Evolutionary conservation across 2,329 filamentous ascomycete genomes (phyloP), one percentile per base, ranked within the genome.

Genomic region (Fusarium setosum): DNA sequence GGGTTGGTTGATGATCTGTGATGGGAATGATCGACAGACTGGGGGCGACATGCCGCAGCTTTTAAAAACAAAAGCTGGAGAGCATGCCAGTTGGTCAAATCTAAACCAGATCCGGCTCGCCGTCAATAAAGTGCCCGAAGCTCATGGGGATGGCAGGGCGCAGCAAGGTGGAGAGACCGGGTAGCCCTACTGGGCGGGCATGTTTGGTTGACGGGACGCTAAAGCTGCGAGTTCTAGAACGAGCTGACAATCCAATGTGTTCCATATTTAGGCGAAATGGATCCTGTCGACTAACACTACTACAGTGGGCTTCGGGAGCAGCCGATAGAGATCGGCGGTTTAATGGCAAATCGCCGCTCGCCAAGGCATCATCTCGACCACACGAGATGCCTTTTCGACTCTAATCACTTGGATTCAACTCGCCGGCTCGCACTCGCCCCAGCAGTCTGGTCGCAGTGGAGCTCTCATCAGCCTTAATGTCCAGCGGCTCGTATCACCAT

Each of bases 101-200:
- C 62, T 49, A 66, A 48, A 51, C 63, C 63, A 29, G 58, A 65
- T 65, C 52, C 63, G 58, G 63, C 24, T 50, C 42, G n/a, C 31
- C 24, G 34, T 13, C 47, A 26, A 26, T 17, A 37, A 45, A 55
- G 38, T 52, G 63, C 62, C 58, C 20, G n/a, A 50, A 50, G 32
- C 32, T 50, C 21, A 11, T 15, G 6, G 47, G 49, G 24, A 51
- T 47, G 18, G 10, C 29, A 21, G 44, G 63, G 63, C 63, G 49
- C 47, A 65, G 63, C 48, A 55, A n/a, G 45, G 26, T 58, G 52
- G 56, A 57, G 64, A 62, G 60, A 44, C 38, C 35, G 44, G 29
- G 26, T 44, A 38, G 60, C 26, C 45, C 34, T 37, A 37, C 35
- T 60, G 35, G 51, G 52, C 48, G 41, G n/a, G n/a, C n/a, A 53